Conservation (phyloP, 2,329 filamentous ascomycete genomes). For the Monosporascus cannonballus region DNA sequence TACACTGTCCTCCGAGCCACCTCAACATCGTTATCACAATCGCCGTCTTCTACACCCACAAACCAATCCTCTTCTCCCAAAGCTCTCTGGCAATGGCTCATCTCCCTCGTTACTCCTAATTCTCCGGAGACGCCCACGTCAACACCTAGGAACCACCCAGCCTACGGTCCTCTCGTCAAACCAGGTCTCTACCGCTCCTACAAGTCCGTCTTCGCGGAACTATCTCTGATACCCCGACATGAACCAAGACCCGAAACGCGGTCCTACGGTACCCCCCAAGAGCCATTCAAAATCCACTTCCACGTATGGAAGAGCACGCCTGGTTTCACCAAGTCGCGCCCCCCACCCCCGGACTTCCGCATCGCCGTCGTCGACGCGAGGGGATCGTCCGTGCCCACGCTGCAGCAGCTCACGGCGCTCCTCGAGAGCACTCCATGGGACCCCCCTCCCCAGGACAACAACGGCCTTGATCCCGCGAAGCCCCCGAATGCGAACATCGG, state of each 20-base stretch:
- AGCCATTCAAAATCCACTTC: slow-evolving; percentile 68
- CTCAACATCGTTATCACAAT: slow-evolving; percentile 14
- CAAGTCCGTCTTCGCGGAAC: slow-evolving; percentile 65
- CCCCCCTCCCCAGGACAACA: slow-evolving; percentile 41
- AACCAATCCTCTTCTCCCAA: slow-evolving; percentile 5
- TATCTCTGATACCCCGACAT: slow-evolving; percentile 68
- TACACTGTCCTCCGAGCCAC: slow-evolving; percentile 74
- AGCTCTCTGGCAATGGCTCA: slow-evolving; percentile 47
- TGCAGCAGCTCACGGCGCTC: slow-evolving; percentile 64
- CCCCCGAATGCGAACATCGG: slow-evolving; percentile 5
- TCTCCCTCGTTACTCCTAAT: slow-evolving; percentile 35
- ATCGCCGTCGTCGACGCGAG: slow-evolving; percentile 77
- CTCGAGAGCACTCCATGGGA: slow-evolving; percentile 69
- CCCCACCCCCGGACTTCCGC: slow-evolving; percentile 74
- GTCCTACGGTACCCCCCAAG: slow-evolving; percentile 22
- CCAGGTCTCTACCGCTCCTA: slow-evolving; percentile 63
- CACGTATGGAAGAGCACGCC: slow-evolving; percentile 72
- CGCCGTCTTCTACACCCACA: slow-evolving; percentile 6
- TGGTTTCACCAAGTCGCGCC: slow-evolving; percentile 72
- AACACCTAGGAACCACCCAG: slow-evolving; percentile 17
- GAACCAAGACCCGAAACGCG: slow-evolving; percentile 40
- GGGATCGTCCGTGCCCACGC: slow-evolving; percentile 63
- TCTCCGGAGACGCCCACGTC: not conserved
- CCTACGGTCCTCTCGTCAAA: slow-evolving; percentile 52
- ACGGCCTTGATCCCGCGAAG: slow-evolving; percentile 25